A percentile compares a stretch with the other conserved stretches of the same genome.
phyloP scores from a whole-genome alignment of 148 eudicot species.

The Dysphania ambrosioides region DNA sequence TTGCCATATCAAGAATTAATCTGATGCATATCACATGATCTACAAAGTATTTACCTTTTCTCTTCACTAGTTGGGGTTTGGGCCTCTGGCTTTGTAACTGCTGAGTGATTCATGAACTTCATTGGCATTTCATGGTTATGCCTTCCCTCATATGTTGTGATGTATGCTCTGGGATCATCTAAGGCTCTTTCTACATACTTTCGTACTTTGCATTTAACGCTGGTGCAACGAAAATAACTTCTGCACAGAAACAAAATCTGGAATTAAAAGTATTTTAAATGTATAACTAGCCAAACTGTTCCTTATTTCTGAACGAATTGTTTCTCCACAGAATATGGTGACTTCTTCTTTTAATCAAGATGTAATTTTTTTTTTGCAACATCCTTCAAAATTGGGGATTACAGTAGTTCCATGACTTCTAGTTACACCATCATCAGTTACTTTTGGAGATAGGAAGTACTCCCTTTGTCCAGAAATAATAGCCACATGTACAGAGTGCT shows the following conservation, averaged over 20 bases:
- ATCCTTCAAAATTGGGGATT: too few relatives aligned
- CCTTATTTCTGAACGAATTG: neutral
- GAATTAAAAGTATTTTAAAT: neutral
- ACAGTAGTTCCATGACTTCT: too few relatives aligned
- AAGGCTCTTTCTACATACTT: constrained; percentile 39
- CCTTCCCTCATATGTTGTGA: constrained; percentile 41
- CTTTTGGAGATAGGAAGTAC: too few relatives aligned
- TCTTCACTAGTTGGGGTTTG: neutral
- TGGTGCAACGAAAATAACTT: constrained; percentile 48
- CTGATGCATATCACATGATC: too few relatives aligned
- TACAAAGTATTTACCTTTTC: neutral
- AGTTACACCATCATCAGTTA: too few relatives aligned
- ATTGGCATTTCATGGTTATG: constrained; percentile 45
- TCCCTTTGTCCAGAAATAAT: too few relatives aligned
- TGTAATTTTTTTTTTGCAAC: too few relatives aligned
- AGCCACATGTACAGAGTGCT: too few relatives aligned
- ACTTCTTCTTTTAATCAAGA: too few relatives aligned
- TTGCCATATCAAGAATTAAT: neutral
- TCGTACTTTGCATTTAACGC: constrained; percentile 34
- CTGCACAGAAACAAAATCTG: constrained; percentile 20
- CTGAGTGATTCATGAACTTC: constrained; percentile 16
- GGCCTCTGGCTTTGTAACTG: constrained; percentile 9
- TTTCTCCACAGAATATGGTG: too few relatives aligned
- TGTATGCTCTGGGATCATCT: constrained; percentile 35
- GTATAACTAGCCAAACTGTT: neutral